A percentile compares a stretch with the other conserved stretches of the same genome.
These are phyloP conservation scores for Phymatotrichopsis omnivora DNA, from an alignment of 2,329 filamentous ascomycete species.

Conservation along the genomic window DNA sequence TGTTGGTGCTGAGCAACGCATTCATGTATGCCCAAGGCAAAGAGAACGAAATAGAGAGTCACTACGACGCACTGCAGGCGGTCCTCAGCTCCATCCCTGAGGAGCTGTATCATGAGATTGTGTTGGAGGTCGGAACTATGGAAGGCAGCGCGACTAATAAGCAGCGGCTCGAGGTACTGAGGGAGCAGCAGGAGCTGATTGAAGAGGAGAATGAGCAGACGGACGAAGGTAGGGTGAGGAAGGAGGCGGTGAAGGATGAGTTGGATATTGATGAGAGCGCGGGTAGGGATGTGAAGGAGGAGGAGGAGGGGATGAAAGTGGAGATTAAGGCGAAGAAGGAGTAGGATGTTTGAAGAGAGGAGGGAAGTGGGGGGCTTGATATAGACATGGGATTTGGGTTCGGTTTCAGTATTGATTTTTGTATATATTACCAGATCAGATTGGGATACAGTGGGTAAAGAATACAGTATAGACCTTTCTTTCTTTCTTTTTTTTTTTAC, in stretches of 20 bases:
- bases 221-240: slow-evolving; percentile 56
- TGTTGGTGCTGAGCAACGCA: slow-evolving; percentile 90
- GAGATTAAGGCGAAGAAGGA: too few species aligned
- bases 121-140: slow-evolving; percentile 92
- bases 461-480: too few species aligned
- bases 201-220: slow-evolving; percentile 87
- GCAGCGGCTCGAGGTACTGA: slow-evolving; percentile 93
- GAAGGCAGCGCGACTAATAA: slow-evolving; percentile 98
- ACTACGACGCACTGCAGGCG: slow-evolving; percentile 85
- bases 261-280: slow-evolving; percentile 95
- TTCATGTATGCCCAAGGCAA: slow-evolving; percentile 92
- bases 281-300: too few species aligned
- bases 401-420: too few species aligned
- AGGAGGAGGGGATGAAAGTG: too few species aligned
- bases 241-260: slow-evolving; percentile 68
- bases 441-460: too few species aligned
- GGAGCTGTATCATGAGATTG: slow-evolving; percentile 98
- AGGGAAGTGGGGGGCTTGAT: too few species aligned
- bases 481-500: too few species aligned
- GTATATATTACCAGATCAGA: too few species aligned
- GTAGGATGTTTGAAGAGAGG: too few species aligned
- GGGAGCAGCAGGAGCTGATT: slow-evolving; percentile 96
- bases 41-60: slow-evolving; percentile 69
- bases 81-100: slow-evolving; percentile 93
- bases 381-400: too few species aligned